Conservation (phyloP, 1,284 basidiomycete genomes). For the Rhodotorula sp. region DNA sequence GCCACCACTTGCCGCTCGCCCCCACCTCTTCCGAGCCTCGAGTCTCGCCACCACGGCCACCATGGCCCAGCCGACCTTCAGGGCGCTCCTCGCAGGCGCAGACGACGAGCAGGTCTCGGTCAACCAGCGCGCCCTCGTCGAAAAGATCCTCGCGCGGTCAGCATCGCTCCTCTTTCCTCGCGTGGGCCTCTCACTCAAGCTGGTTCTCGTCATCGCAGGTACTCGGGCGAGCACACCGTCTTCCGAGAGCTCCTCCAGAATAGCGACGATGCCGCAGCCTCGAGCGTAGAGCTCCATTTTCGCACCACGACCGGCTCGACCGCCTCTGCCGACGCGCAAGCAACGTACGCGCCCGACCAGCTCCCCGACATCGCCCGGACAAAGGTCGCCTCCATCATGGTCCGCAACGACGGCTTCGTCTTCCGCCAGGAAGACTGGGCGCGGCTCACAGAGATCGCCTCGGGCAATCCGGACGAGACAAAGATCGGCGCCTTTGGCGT, state of each 20-base stretch:
- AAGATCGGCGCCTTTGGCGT: constrained; percentile 77
- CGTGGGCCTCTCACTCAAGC: background rate
- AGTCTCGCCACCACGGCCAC: background rate
- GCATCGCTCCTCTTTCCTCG: constrained; percentile 24
- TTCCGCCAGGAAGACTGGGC: constrained; percentile 86
- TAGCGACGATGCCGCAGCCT: constrained; percentile 68
- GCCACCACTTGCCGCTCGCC: background rate
- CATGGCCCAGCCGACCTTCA: constrained; percentile 5
- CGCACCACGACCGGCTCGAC: constrained; percentile 24
- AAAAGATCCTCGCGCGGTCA: constrained; percentile 60
- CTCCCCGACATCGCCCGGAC: constrained; percentile 39
- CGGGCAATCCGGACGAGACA: constrained; percentile 78
- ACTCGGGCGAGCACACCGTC: constrained; percentile 88
- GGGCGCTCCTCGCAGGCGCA: constrained; percentile 51
- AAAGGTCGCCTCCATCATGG: constrained; percentile 57
- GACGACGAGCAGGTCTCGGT: constrained; percentile 86
- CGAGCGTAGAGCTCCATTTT: constrained; percentile 46
- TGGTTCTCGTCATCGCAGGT: constrained; percentile 71
- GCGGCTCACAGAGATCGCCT: constrained; percentile 73
- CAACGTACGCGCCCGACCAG: constrained; percentile 59
- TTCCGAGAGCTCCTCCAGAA: constrained; percentile 93
- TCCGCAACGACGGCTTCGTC: constrained; percentile 81
- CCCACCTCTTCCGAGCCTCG: background rate
- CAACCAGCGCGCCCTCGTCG: constrained; percentile 77
- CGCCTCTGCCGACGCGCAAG: constrained; percentile 47